Conservation (phyloP, 2,329 filamentous ascomycete species). For the Pleomassaria siparia region DNA sequence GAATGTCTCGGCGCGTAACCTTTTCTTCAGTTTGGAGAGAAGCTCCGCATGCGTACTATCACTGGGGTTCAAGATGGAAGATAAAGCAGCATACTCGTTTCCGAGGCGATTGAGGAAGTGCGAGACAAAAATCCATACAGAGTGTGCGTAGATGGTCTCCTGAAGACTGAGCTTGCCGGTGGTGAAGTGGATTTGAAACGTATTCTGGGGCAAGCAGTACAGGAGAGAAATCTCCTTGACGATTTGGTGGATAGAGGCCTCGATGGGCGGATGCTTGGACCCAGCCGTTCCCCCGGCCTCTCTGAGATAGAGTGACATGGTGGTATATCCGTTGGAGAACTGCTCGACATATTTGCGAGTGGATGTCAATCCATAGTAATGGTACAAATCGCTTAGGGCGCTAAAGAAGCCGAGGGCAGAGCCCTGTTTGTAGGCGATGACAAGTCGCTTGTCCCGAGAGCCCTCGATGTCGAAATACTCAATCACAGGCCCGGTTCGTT, state of each 20-base stretch:
- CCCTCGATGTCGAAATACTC: slow-evolving; percentile 96
- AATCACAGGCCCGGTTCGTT: slow-evolving; percentile 88
- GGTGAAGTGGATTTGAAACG: slow-evolving; percentile 87
- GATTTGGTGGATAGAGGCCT: slow-evolving; percentile 96
- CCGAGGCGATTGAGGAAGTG: slow-evolving; percentile 96
- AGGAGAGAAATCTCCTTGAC: slow-evolving; percentile 97
- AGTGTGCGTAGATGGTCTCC: slow-evolving; percentile 96
- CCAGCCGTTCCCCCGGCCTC: slow-evolving; percentile 54
- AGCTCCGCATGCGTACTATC: slow-evolving; percentile 86
- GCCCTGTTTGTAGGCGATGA: slow-evolving; percentile 91
- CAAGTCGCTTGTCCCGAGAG: slow-evolving; percentile 86
- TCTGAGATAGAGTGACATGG: slow-evolving; percentile 93
- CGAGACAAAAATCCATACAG: slow-evolving; percentile 95
- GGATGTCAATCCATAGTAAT: slow-evolving; percentile 97
- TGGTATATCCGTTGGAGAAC: slow-evolving; percentile 96
- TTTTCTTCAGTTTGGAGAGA: slow-evolving; percentile 91
- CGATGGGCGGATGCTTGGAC: slow-evolving; percentile 71
- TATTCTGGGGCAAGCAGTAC: slow-evolving; percentile 97
- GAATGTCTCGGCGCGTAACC: slow-evolving; percentile 93
- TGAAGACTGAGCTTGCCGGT: slow-evolving; percentile 85
- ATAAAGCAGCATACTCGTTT: slow-evolving; percentile 86
- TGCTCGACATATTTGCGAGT: slow-evolving; percentile 97
- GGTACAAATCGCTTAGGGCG: slow-evolving; percentile 91
- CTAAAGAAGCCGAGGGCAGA: slow-evolving; percentile 94
- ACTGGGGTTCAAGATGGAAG: slow-evolving; percentile 74